Evolutionary conservation across 2,329 filamentous ascomycete species (phyloP).

Genomic region (Scedosporium apiospermum): DNA sequence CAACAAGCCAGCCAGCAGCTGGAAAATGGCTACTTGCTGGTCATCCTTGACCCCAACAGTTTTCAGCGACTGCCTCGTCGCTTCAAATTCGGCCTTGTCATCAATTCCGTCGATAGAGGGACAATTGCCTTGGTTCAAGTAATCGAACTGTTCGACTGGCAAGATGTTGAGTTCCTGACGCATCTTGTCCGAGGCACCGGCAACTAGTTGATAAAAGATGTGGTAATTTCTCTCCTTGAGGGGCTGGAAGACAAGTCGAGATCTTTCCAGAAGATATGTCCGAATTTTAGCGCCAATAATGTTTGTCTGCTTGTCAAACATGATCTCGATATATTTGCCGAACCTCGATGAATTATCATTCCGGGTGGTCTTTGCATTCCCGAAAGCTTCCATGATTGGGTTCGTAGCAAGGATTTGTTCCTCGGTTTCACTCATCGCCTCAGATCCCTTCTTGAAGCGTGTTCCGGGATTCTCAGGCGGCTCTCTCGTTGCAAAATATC

Average conservation of each 20-base stretch:
- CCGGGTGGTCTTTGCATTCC: constrained; percentile 98
- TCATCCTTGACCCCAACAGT: constrained; percentile 73
- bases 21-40: constrained; percentile 80
- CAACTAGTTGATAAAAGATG: constrained; percentile 95
- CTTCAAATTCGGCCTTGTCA: constrained; percentile 87
- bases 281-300: constrained; percentile 97
- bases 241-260: constrained; percentile 92
- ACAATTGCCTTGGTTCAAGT: constrained; percentile 88
- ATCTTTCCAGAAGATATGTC: constrained; percentile 90
- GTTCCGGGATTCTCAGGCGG: constrained; percentile 78
- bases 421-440: constrained; percentile 92
- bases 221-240: constrained; percentile 98
- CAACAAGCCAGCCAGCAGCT: constrained; percentile 77
- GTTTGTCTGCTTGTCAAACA: constrained; percentile 92
- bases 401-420: constrained; percentile 98
- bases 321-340: constrained; percentile 99
- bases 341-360: constrained; percentile 99
- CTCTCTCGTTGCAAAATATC: constrained; percentile 97
- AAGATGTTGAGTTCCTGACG: constrained; percentile 70
- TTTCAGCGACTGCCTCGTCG: constrained; percentile 74
- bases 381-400: constrained; percentile 99
- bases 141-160: constrained; percentile 85
- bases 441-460: constrained; percentile 63
- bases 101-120: constrained; percentile 90
- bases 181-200: constrained; percentile 79